Base-by-base conservation (phyloP, 345 rosid genomes). In the Isatis tinctoria region DNA sequence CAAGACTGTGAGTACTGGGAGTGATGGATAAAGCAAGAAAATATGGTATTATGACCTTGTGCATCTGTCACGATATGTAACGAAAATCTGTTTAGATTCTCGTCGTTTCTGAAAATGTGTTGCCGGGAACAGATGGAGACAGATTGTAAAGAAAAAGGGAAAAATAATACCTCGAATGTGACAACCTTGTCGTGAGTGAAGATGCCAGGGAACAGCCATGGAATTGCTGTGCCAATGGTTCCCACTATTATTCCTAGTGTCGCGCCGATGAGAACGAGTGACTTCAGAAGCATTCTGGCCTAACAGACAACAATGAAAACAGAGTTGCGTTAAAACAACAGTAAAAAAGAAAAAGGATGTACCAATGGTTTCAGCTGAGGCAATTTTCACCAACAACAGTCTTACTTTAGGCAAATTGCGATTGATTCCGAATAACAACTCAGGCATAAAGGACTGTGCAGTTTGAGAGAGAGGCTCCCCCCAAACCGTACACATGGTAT, bases 401-500 rank as follows among this genome's bases (percentile, higher is more conserved):
- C 78, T 44, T 57, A 87, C 97, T 87, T 91, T 93, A 53, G 69
- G 68, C 79, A 87, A 79, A 80, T 78, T 88, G 65, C 87, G 83
- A 26, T 82, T 84, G 66, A 67, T 83, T 64, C 98, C 97, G 47
- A 83, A 84, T 69, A 93, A 76, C 75, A 89, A 76, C 87, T 85
- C 97, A 5, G 96, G 98, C 96, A 91, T 87, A 68, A 91, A 93
- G 65, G 98, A 88, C 72, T 93, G 96, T 60, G 98, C 94, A 49
- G 98, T 89, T 77, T 93, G 98, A 72, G 94, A 93, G 58, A 93
- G 96, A 59, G 98, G 96, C 82, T 86, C 93, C 10, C 97, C 93
- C 79, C 87, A 89, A 13, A 91, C 94, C 0, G 87, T 76, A 76
- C 91, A 79, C 85, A 93, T 86, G 75, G 82, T 13, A 45, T 49